phyloP scores from a whole-genome alignment of 1,284 basidiomycete species.

The Apiotrichum veenhuisii region DNA sequence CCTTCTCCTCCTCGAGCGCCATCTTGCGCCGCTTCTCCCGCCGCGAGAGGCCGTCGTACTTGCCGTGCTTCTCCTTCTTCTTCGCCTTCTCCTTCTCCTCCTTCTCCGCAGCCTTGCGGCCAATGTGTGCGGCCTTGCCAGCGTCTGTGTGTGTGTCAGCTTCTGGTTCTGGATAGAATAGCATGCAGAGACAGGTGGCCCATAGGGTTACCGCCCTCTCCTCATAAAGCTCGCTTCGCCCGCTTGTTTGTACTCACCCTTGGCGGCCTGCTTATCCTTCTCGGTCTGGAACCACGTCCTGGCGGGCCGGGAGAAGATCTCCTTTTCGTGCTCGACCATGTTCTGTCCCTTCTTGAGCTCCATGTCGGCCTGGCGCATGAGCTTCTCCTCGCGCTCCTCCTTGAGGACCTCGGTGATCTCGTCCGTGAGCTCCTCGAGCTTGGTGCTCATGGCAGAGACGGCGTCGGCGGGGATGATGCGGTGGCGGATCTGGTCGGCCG shows the following conservation, averaged over 20 bases:
- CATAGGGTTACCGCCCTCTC: too few relatives aligned
- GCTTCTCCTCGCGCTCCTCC: constrained; percentile 95
- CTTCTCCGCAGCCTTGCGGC: constrained; percentile 35
- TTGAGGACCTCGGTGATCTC: constrained; percentile 78
- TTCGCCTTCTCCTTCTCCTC: constrained; percentile 52
- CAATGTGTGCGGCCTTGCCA: constrained; percentile 64
- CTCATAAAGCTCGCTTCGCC: too few relatives aligned
- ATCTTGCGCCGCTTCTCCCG: constrained; percentile 79
- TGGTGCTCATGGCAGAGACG: constrained; percentile 66
- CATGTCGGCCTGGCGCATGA: constrained; percentile 88
- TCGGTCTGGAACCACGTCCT: constrained; percentile 95
- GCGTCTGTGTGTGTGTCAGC: constrained; percentile 53
- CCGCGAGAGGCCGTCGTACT: constrained; percentile 77
- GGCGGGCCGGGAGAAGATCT: constrained; percentile 90
- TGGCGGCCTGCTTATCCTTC: constrained; percentile 75
- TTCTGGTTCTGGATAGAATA: not conserved
- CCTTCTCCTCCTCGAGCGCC: constrained; percentile 72
- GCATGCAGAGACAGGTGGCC: too few relatives aligned
- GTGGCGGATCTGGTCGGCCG: constrained; percentile 80
- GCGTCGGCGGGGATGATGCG: constrained; percentile 81
- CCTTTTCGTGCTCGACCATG: constrained; percentile 88
- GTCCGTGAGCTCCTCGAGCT: constrained; percentile 67
- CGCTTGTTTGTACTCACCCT: constrained; percentile 62
- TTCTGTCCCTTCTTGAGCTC: constrained; percentile 93
- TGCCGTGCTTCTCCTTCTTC: constrained; percentile 70